A percentile compares a stretch with the other conserved stretches of the same genome.
Conservation (phyloP, 2,329 filamentous ascomycete genomes). For the Berkeleyomyces rouxiae region DNA sequence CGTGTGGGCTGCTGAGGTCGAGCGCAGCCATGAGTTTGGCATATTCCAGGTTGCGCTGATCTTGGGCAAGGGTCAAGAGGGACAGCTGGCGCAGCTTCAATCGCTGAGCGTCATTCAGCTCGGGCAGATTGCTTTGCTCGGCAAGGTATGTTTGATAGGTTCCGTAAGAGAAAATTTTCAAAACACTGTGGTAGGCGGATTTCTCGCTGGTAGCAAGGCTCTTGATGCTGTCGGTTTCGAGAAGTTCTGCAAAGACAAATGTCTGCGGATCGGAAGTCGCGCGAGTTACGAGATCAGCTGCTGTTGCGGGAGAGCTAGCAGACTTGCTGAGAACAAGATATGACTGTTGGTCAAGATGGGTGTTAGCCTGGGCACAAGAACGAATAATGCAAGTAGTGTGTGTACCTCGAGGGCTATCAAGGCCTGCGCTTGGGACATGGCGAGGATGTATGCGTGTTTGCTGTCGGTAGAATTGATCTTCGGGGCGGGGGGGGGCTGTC, state of each 20-base stretch:
- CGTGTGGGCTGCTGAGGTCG: constrained; percentile 45
- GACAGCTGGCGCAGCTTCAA: constrained; percentile 84
- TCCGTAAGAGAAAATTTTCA: constrained; percentile 84
- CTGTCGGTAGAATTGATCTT: neutral
- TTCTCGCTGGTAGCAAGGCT: constrained; percentile 38
- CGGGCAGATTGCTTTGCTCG: constrained; percentile 40
- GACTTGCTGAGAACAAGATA: constrained; percentile 80
- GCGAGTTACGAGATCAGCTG: constrained; percentile 70
- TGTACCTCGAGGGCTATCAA: constrained; percentile 45
- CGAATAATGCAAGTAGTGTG: neutral
- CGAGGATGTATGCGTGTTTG: neutral
- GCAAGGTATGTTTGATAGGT: constrained; percentile 59
- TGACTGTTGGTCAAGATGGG: constrained; percentile 40
- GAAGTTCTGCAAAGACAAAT: constrained; percentile 87
- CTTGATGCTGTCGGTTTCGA: constrained; percentile 65
- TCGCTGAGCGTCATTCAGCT: constrained; percentile 53
- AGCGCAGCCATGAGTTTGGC: constrained; percentile 47
- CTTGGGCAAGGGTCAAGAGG: constrained; percentile 62
- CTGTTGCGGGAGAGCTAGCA: constrained; percentile 65
- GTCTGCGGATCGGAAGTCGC: constrained; percentile 82
- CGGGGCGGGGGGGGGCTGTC: too few relatives aligned
- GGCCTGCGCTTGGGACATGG: constrained; percentile 59
- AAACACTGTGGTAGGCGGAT: constrained; percentile 46
- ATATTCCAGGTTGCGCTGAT: constrained; percentile 56
- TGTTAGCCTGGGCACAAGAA: neutral